Evolutionary conservation across 2,329 filamentous ascomycete species (phyloP).

Genomic region (Sclerotinia minor): DNA sequence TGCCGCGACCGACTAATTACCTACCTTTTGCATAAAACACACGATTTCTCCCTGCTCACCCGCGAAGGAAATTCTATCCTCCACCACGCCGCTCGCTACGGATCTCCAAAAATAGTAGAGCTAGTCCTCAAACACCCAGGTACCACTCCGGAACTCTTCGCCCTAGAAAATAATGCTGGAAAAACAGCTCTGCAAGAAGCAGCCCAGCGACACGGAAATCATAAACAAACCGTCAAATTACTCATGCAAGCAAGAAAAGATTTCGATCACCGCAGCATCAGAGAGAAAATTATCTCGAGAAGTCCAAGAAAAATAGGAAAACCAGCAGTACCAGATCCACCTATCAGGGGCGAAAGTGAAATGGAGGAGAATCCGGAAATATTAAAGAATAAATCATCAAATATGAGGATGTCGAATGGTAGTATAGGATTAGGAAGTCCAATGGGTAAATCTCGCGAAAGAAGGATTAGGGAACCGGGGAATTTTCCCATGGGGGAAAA

Average conservation of each 20-base stretch:
- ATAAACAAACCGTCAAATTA: background rate
- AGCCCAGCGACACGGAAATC: background rate
- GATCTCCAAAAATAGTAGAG: background rate
- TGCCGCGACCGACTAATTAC: background rate
- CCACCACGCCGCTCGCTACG: slow-evolving; percentile 9
- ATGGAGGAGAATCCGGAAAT: background rate
- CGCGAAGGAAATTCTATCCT: slow-evolving; percentile 11
- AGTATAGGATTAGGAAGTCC: background rate
- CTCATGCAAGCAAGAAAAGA: slow-evolving; percentile 3
- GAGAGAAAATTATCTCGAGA: background rate
- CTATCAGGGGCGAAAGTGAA: background rate
- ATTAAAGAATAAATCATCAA: background rate
- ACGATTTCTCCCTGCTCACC: background rate
- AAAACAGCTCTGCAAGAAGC: slow-evolving; percentile 17
- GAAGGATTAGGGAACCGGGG: background rate
- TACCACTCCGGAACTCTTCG: background rate
- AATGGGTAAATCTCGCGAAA: background rate
- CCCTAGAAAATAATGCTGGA: background rate
- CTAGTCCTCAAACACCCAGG: background rate
- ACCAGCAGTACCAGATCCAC: slow-evolving; percentile 7
- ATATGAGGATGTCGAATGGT: background rate
- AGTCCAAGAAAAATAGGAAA: background rate
- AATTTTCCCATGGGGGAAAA: too few species aligned
- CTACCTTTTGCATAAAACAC: slow-evolving; percentile 8
- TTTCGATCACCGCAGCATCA: background rate